Conservation (phyloP, 2,329 filamentous ascomycete genomes). For the Aciculosporium take region DNA sequence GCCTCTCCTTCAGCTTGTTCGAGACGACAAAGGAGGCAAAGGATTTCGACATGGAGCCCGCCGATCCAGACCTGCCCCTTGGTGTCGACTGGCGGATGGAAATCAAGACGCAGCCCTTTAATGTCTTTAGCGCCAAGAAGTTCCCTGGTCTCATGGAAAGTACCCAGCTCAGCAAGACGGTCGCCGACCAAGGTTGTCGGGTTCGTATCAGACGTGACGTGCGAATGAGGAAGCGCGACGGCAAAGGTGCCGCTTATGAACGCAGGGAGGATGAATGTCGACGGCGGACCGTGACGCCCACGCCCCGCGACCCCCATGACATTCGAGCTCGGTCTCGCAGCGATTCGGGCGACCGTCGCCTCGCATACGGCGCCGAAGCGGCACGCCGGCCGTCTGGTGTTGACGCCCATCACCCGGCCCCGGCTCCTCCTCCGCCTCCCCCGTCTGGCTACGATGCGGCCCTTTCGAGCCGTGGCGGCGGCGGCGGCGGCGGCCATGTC, state of each 20-base stretch:
- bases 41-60: conserved; percentile 51
- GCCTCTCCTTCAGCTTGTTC: conserved; percentile 83
- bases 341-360: conserved; percentile 38
- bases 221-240: conserved; percentile 73
- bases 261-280: conserved; percentile 54
- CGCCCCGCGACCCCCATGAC: conserved; percentile 17
- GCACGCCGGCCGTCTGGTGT: conserved; percentile 33
- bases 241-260: conserved; percentile 43
- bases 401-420: conserved; percentile 27
- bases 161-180: conserved; percentile 73
- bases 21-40: conserved; percentile 80
- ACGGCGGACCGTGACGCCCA: conserved; percentile 22
- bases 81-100: conserved; percentile 74
- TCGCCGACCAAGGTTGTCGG: conserved; percentile 92
- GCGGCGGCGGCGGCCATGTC: conserved; percentile 16
- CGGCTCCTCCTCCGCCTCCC: conserved; percentile 14
- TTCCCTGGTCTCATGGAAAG: conserved; percentile 89
- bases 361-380: conserved; percentile 25
- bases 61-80: conserved; percentile 30
- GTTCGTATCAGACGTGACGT: conserved; percentile 92
- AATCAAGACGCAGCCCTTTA: conserved; percentile 75
- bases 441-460: conserved; percentile 15
- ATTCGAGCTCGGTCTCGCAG: conserved; percentile 45
- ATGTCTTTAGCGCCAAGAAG: conserved; percentile 93
- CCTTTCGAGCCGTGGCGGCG: conserved; percentile 9